phyloP scores from a whole-genome alignment of 176 grass and related monocot species.

The Triticum monococcum region DNA sequence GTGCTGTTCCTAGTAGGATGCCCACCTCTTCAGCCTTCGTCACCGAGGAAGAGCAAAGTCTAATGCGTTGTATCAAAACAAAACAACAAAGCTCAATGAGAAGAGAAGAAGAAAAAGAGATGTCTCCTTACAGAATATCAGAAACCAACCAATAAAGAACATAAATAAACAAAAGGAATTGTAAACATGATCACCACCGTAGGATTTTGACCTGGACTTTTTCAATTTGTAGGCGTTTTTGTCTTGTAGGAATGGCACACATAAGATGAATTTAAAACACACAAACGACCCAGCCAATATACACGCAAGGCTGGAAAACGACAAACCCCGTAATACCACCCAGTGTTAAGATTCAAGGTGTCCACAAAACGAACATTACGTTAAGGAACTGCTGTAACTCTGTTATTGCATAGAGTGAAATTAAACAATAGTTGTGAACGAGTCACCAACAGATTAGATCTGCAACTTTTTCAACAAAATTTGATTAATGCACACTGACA shows the following conservation, averaged over 20 bases:
- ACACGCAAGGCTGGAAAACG: not conserved
- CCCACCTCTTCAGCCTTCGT: conserved; percentile 29
- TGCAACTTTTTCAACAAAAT: conserved; percentile 1
- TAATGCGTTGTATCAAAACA: conserved; percentile 29
- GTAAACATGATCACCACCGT: not conserved
- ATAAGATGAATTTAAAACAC: not conserved
- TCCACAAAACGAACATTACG: not conserved
- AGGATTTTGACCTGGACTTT: not conserved
- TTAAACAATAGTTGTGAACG: not conserved
- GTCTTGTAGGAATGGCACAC: not conserved
- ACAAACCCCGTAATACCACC: not conserved
- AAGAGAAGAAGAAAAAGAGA: not conserved
- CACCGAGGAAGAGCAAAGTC: conserved; percentile 59
- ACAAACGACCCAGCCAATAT: not conserved
- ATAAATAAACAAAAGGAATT: not conserved
- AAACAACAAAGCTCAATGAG: conserved; percentile 24
- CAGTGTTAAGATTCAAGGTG: not conserved
- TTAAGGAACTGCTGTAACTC: not conserved
- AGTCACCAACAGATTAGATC: not conserved
- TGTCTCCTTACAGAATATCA: not conserved
- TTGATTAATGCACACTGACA: not conserved
- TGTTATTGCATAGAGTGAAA: not conserved
- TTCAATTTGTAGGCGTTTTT: not conserved
- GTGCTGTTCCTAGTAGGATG: not conserved
- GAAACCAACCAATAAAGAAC: not conserved